These are phyloP conservation scores for Casuarina glauca DNA, from an alignment of 306 rosid species.

Conservation along the genomic window DNA sequence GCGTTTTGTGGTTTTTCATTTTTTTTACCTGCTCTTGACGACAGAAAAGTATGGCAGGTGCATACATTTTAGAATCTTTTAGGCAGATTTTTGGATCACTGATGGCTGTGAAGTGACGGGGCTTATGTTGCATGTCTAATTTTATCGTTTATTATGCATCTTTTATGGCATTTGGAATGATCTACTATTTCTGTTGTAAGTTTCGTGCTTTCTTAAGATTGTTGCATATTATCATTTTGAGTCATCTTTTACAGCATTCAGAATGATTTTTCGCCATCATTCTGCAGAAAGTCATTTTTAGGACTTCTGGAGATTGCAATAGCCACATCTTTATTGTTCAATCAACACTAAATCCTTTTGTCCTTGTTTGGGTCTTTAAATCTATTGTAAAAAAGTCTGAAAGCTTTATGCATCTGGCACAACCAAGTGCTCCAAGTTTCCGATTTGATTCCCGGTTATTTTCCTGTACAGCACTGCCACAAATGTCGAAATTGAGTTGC, in stretches of 20 bases:
- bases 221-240: too few species aligned
- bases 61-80: background rate
- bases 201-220: too few species aligned
- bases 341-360: background rate
- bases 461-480: conserved; percentile 77
- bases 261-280: background rate
- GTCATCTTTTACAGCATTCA: too few species aligned
- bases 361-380: background rate
- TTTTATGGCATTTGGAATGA: background rate
- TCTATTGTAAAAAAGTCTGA: background rate
- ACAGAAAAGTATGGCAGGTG: background rate
- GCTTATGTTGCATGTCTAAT: background rate
- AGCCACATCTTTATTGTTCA: background rate
- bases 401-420: background rate
- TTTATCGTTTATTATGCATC: background rate
- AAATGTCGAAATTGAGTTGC: conserved; percentile 88
- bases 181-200: background rate
- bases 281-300: background rate
- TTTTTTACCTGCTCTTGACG: background rate
- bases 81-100: background rate
- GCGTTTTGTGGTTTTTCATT: background rate
- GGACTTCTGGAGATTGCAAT: background rate
- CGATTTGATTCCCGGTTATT: background rate
- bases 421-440: background rate
- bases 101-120: background rate